Evolutionary conservation across 306 rosid species (phyloP).

Genomic region (Lupinus albus): DNA sequence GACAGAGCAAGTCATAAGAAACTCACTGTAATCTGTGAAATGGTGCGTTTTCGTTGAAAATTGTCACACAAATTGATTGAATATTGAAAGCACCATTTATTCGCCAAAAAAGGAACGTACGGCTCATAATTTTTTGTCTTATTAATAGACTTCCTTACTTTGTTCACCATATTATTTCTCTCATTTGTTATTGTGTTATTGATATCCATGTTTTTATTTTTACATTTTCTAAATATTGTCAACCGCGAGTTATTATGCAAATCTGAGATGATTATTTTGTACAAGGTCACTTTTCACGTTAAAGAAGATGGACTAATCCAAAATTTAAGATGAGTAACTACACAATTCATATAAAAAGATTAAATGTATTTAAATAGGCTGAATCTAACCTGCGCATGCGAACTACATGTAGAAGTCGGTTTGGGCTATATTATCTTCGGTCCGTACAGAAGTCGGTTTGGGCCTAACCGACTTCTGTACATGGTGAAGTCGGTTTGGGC

Average conservation of each 20-base stretch:
- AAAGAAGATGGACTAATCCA: too few species aligned
- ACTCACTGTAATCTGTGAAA: conserved; percentile 45
- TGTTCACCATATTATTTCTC: neutral
- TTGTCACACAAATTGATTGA: conserved; percentile 6
- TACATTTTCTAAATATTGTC: neutral
- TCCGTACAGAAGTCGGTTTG: too few species aligned
- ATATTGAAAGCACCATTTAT: conserved; percentile 7
- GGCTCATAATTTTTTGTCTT: conserved; percentile 31
- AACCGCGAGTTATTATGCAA: neutral
- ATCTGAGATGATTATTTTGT: too few species aligned
- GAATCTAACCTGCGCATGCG: too few species aligned
- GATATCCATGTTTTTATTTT: neutral
- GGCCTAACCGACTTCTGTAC: too few species aligned
- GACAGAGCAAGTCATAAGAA: conserved; percentile 12
- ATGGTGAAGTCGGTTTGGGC: too few species aligned
- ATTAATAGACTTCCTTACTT: neutral
- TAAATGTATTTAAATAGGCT: too few species aligned
- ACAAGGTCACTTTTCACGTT: too few species aligned
- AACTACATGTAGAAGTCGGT: too few species aligned
- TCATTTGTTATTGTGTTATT: neutral
- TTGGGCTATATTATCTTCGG: too few species aligned
- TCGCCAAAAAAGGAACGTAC: conserved; percentile 15
- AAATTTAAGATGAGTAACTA: neutral
- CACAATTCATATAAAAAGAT: neutral
- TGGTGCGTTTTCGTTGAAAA: conserved; percentile 46